Evolutionary conservation across 2,329 filamentous ascomycete genomes (phyloP).

Genomic region (Corinectria fuckeliana): DNA sequence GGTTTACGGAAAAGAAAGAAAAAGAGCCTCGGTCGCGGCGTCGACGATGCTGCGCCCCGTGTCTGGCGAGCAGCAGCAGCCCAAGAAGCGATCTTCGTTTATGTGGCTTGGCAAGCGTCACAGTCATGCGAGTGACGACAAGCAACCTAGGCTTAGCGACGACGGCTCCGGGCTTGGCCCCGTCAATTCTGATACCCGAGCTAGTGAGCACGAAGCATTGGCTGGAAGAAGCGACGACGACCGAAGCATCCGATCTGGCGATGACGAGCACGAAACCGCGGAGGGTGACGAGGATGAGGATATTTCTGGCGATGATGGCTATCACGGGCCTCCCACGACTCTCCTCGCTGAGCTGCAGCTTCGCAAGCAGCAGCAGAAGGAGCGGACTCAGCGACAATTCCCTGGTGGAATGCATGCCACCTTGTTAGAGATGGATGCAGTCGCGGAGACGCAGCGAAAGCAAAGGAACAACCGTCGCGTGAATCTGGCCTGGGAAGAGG

Average conservation of each 20-base stretch:
- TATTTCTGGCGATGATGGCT: constrained; percentile 56
- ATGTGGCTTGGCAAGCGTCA: constrained; percentile 54
- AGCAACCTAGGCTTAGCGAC: constrained; percentile 24
- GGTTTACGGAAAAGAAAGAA: constrained; percentile 71
- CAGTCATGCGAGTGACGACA: constrained; percentile 40
- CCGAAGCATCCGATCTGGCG: constrained; percentile 31
- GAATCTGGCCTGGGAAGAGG: constrained; percentile 89
- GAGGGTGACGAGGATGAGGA: constrained; percentile 54
- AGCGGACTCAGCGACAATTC: constrained; percentile 70
- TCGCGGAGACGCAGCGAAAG: constrained; percentile 82
- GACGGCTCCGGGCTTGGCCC: constrained; percentile 35
- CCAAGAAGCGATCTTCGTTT: constrained; percentile 58
- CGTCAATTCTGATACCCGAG: constrained; percentile 35
- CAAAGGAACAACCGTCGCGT: constrained; percentile 77
- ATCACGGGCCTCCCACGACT: constrained; percentile 81
- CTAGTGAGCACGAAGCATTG: constrained; percentile 30
- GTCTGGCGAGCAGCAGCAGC: constrained; percentile 33
- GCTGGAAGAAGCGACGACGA: constrained; percentile 38
- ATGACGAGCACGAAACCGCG: constrained; percentile 45
- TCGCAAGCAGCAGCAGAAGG: constrained; percentile 86
- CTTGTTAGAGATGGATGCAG: constrained; percentile 86
- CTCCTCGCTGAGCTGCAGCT: constrained; percentile 90
- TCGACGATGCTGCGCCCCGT: constrained; percentile 34
- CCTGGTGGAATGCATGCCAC: constrained; percentile 90
- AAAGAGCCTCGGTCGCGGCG: constrained; percentile 49